These are phyloP conservation scores for Teratosphaeria nubilosa DNA, from an alignment of 2,329 filamentous ascomycete genomes.

Conservation along the genomic window DNA sequence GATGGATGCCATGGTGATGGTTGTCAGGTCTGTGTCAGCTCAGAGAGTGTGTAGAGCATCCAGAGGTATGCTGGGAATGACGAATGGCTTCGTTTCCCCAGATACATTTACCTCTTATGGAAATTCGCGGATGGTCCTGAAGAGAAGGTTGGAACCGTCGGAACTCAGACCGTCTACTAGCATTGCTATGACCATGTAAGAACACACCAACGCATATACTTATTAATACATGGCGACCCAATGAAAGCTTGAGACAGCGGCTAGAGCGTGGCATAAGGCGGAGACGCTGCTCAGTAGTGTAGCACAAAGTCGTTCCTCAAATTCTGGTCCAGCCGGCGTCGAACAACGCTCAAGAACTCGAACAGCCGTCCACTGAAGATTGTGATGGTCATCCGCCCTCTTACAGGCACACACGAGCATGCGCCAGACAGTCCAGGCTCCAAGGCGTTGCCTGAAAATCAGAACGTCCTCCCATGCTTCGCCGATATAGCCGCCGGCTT, in stretches of 20 bases:
- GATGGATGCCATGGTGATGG: not conserved
- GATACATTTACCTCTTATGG: not conserved
- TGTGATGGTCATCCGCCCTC: too few relatives aligned
- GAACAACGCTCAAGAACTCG: too few relatives aligned
- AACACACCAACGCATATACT: not conserved
- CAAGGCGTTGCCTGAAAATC: not conserved
- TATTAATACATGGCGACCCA: too few relatives aligned
- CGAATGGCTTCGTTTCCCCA: not conserved
- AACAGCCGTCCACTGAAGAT: too few relatives aligned
- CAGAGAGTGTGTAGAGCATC: too few relatives aligned
- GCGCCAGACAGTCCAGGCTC: not conserved
- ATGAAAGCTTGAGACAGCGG: too few relatives aligned
- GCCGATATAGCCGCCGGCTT: not conserved
- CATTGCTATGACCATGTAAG: not conserved
- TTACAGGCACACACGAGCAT: too few relatives aligned
- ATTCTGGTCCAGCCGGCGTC: too few relatives aligned
- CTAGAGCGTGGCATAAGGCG: too few relatives aligned
- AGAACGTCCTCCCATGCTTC: conserved; percentile 6
- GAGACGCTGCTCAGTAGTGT: too few relatives aligned
- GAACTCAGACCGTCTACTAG: not conserved
- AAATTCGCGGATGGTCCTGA: not conserved
- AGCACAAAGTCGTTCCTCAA: too few relatives aligned
- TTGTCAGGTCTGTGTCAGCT: not conserved
- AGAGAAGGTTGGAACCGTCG: not conserved
- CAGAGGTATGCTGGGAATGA: too few relatives aligned